These are phyloP conservation scores for Graphiopsis chlorocephala DNA, from an alignment of 2,329 filamentous ascomycete genomes.

Conservation along the genomic window DNA sequence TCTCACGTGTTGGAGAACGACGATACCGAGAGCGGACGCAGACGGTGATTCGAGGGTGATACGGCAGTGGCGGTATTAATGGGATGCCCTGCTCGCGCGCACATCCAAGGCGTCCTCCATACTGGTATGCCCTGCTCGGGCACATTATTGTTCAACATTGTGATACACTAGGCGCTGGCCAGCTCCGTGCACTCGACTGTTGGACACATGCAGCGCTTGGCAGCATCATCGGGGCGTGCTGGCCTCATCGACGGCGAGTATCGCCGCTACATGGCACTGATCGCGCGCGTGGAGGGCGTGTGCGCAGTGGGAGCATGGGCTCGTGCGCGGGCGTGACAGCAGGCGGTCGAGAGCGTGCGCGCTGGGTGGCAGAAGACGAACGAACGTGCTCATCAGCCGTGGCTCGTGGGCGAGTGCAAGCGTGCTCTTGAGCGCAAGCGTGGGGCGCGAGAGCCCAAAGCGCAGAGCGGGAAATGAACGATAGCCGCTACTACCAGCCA, in stretches of 20 bases:
- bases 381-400: neutral
- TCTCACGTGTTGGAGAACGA: neutral
- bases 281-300: neutral
- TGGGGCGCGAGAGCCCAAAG: neutral
- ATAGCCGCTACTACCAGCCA: neutral
- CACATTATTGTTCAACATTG: neutral
- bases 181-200: neutral
- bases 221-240: conserved; percentile 6
- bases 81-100: neutral
- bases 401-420: too few relatives aligned
- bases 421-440: neutral
- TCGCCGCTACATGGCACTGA: neutral
- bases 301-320: neutral
- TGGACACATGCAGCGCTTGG: neutral
- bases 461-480: neutral
- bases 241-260: neutral
- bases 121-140: neutral
- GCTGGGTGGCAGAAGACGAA: neutral
- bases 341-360: neutral
- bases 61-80: neutral
- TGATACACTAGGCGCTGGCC: neutral
- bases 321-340: neutral
- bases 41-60: neutral
- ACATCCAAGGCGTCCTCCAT: neutral
- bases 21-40: neutral